Conservation (phyloP, 1,139 yeast species). For the Lodderomyces oxycetoniae region DNA sequence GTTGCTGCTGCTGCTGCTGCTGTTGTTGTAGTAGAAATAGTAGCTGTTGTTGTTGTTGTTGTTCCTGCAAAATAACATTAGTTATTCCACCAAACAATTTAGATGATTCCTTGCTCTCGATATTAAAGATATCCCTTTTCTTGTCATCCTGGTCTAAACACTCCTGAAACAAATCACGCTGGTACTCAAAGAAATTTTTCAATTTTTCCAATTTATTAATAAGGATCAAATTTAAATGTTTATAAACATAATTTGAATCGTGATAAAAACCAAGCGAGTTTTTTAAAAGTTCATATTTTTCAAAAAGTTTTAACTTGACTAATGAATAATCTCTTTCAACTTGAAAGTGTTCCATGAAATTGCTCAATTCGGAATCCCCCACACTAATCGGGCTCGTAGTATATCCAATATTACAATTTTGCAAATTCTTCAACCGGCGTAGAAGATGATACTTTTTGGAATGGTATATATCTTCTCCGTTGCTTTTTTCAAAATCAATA, state of each 20-base stretch:
- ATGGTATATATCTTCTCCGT: conserved; percentile 21
- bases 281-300: conserved; percentile 34
- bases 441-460: conserved; percentile 23
- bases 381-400: neutral
- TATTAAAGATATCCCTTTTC: conserved; percentile 25
- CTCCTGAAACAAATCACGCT: conserved; percentile 26
- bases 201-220: conserved; percentile 37
- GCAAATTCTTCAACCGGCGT: conserved; percentile 23
- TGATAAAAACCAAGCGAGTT: conserved; percentile 33
- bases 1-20: too few relatives aligned
- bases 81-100: conserved; percentile 31
- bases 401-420: conserved; percentile 22
- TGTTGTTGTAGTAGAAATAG: too few relatives aligned
- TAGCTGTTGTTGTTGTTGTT: too few relatives aligned
- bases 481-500: conserved; percentile 14
- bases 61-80: conserved; percentile 26
- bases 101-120: conserved; percentile 34
- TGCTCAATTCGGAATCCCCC: neutral
- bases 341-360: conserved; percentile 16
- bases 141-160: conserved; percentile 16
- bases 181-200: conserved; percentile 39
- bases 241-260: conserved; percentile 36
- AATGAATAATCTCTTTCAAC: conserved; percentile 32
- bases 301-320: conserved; percentile 29
- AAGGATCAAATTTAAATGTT: conserved; percentile 26